Evolutionary conservation across 495 filamentous ascomycete genomes (phyloP), one percentile per base, ranked within the genome.

Genomic region (Melanomma pulvis-pyrius): DNA sequence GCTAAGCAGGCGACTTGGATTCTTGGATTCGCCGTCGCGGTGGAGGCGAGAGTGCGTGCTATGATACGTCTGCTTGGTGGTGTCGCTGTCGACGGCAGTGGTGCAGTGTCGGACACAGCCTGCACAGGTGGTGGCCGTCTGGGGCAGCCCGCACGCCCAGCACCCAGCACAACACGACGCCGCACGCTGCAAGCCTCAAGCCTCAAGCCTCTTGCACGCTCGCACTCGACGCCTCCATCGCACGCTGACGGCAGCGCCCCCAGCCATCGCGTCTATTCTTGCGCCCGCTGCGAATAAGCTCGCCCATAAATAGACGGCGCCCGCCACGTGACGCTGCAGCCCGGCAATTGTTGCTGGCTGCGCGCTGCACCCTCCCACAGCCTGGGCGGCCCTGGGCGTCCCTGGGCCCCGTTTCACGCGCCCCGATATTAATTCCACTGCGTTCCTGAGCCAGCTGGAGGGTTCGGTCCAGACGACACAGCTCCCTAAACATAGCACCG

Each of bases 221-320:
- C n/a, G 39, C 39, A 17, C 17, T 6, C 39, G 2, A 15, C 39
- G 9, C 4, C 3, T 44, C 39, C 8, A n/a, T 34, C 34, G 17
- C 0, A 0, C 17, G 59, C 7, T 36, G 46, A 50, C 59, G 41
- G 25, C 59, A 34, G 26, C 44, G 47, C 47, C 17, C 24, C n/a
- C n/a, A n/a, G n/a, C n/a, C n/a, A n/a, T n/a, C n/a, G 32, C 51
- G 61, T 25, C 61, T 46, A 54, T 39, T 63, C 30, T 62, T 62
- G 59, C 50, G 34, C 12, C n/a, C n/a, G 4, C 4, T 44, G 39
- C 25, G 22, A 65, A 58, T 65, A 57, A 65, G 61, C 61, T 54
- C 17, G 22, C 30, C 30, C 21, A 28, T 55, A 48, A 56, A 62
- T 57, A 56, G 57, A 65, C 34, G 48, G 36, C 21, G 7, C 13